A percentile compares a stretch with the other conserved stretches of the same genome.
Evolutionary conservation across 352 stramenopile genomes (phyloP).

Genomic region (Aphanomyces cochlioides): DNA sequence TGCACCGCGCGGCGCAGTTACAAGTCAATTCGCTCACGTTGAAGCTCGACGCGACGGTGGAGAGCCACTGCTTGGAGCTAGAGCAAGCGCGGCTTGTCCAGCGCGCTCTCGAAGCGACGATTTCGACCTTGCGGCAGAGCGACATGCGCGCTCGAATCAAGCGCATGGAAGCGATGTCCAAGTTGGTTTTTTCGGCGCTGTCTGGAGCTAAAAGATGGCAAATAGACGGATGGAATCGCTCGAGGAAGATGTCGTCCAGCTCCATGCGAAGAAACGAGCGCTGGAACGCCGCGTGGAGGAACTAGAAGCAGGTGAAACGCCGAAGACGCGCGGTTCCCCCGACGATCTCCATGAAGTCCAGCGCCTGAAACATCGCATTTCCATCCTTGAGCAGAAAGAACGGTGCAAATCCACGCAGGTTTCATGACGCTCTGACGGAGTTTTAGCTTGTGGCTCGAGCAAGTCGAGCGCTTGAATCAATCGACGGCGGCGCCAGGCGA

Average conservation of each 20-base stretch:
- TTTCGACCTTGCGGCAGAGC: conserved; percentile 52
- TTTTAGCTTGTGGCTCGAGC: conserved; percentile 12
- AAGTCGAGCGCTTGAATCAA: conserved; percentile 15
- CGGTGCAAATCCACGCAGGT: background rate
- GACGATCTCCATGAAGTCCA: conserved; percentile 36
- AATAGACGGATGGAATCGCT: conserved; percentile 49
- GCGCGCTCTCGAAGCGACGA: conserved; percentile 44
- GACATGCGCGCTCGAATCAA: conserved; percentile 57
- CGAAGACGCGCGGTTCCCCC: background rate
- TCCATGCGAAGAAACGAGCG: conserved; percentile 22
- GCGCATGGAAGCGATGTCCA: conserved; percentile 69
- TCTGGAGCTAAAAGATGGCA: background rate
- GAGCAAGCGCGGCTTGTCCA: conserved; percentile 37
- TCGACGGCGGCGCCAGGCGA: background rate
- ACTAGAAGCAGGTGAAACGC: conserved; percentile 35
- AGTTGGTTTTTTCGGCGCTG: conserved; percentile 13
- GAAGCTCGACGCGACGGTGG: conserved; percentile 55
- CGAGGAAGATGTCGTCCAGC: conserved; percentile 49
- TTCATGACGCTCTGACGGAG: background rate
- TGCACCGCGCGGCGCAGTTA: conserved; percentile 52
- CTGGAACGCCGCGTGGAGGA: conserved; percentile 37
- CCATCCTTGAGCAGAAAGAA: conserved; percentile 67
- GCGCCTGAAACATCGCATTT: conserved; percentile 51
- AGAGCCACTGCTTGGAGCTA: conserved; percentile 42
- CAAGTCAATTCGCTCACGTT: conserved; percentile 38